phyloP scores from a whole-genome alignment of 257 asterid species.

The Solanum chiquidenum region DNA sequence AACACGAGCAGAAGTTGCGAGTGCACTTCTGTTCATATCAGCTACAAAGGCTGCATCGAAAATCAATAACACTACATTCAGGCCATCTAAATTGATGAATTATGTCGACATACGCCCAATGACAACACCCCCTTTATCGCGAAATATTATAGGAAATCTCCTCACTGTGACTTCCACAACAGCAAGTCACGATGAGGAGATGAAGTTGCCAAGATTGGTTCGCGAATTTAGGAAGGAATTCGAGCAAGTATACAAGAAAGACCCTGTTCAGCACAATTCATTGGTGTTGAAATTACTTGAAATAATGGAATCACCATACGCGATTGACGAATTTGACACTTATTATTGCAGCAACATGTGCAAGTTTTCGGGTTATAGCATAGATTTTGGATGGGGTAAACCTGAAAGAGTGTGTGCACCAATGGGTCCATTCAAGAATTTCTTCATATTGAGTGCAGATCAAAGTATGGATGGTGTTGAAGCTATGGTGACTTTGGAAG shows the following conservation, averaged over 20 bases:
- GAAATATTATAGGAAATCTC: not conserved
- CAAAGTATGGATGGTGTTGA: not conserved
- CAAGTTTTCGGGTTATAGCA: not conserved
- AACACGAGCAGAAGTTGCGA: not conserved
- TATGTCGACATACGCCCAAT: not conserved
- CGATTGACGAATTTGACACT: not conserved
- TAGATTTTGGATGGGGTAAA: not conserved
- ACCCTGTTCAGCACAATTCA: not conserved
- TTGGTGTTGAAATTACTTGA: not conserved
- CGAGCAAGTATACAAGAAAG: not conserved
- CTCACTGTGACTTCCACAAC: not conserved
- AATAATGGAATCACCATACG: not conserved
- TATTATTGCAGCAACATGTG: not conserved
- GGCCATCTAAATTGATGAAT: not conserved
- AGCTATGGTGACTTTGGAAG: not conserved
- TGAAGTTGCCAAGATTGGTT: not conserved
- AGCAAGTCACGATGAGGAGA: not conserved
- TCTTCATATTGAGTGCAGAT: not conserved
- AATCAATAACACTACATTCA: not conserved
- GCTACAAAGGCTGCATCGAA: not conserved
- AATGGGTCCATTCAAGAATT: conserved; percentile 1
- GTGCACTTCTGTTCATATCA: not conserved
- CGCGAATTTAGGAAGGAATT: not conserved
- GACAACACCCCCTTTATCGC: not conserved
- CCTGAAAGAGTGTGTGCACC: not conserved